Evolutionary conservation across 495 filamentous ascomycete genomes (phyloP).

Genomic region (Hapsidospora chrysogenum): DNA sequence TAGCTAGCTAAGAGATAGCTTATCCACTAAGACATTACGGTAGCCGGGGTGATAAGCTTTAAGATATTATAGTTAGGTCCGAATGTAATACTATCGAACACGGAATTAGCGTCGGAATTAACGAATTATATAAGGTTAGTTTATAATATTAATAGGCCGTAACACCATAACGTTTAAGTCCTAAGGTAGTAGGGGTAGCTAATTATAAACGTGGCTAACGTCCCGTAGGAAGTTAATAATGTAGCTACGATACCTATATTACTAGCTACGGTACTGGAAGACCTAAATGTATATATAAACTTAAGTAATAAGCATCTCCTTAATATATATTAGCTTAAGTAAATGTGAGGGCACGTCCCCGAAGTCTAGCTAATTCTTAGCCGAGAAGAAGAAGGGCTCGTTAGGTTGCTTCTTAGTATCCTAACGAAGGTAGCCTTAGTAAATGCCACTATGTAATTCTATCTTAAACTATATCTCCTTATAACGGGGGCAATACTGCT

Average conservation of each 20-base stretch:
- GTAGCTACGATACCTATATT: background rate
- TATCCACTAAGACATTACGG: background rate
- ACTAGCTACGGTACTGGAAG: background rate
- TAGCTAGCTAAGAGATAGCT: background rate
- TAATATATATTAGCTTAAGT: constrained; percentile 1
- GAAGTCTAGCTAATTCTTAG: background rate
- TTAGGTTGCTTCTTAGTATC: background rate
- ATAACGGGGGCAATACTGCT: background rate
- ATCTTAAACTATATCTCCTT: constrained; percentile 1
- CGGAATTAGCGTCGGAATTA: background rate
- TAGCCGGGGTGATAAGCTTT: background rate
- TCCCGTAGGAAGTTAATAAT: constrained; percentile 1
- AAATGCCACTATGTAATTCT: background rate
- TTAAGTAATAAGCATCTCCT: background rate
- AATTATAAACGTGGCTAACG: background rate
- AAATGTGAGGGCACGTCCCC: background rate
- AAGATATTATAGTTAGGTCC: background rate
- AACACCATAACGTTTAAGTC: background rate
- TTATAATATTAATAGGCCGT: background rate
- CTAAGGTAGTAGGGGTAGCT: background rate
- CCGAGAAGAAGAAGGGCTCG: background rate
- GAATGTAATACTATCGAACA: background rate
- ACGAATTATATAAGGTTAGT: background rate
- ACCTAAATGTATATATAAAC: constrained; percentile 1
- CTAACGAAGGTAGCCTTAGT: background rate